Conservation (phyloP, 2,329 filamentous ascomycete genomes). For the Diplocarpon rosae region DNA sequence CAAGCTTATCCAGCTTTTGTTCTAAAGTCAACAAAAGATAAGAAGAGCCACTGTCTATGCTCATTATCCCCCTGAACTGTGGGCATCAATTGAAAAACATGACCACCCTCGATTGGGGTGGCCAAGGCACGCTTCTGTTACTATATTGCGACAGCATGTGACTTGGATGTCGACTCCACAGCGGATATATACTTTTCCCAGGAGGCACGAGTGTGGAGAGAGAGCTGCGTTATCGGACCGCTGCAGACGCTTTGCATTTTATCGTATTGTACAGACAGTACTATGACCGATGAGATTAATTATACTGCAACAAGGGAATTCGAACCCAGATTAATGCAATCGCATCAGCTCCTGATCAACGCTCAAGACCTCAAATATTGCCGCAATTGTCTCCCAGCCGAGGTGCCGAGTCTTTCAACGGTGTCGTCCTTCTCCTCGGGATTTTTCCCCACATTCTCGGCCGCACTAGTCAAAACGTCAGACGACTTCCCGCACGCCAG, state of each 20-base stretch:
- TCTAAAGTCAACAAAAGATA: too few relatives aligned
- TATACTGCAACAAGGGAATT: background rate
- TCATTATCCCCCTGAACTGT: too few relatives aligned
- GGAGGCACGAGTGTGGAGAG: background rate
- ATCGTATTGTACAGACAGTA: background rate
- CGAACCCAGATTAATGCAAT: background rate
- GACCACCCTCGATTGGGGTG: too few relatives aligned
- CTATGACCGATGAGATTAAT: background rate
- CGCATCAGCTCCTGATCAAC: background rate
- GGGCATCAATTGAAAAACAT: too few relatives aligned
- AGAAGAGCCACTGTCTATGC: too few relatives aligned
- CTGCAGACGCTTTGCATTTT: constrained; percentile 1
- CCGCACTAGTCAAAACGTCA: constrained; percentile 1
- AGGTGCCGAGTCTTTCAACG: background rate
- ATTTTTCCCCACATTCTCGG: background rate
- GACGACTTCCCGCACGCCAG: background rate
- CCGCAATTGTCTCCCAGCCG: constrained; percentile 5
- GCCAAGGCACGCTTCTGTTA: too few relatives aligned
- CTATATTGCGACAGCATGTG: too few relatives aligned
- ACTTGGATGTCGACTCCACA: too few relatives aligned
- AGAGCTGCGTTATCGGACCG: constrained; percentile 5
- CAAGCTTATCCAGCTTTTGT: too few relatives aligned
- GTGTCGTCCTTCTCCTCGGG: constrained; percentile 2
- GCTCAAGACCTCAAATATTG: background rate
- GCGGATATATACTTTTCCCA: too few relatives aligned